Evolutionary conservation across 129 eudicot species (phyloP).

Genomic region (Flaveria linearis): DNA sequence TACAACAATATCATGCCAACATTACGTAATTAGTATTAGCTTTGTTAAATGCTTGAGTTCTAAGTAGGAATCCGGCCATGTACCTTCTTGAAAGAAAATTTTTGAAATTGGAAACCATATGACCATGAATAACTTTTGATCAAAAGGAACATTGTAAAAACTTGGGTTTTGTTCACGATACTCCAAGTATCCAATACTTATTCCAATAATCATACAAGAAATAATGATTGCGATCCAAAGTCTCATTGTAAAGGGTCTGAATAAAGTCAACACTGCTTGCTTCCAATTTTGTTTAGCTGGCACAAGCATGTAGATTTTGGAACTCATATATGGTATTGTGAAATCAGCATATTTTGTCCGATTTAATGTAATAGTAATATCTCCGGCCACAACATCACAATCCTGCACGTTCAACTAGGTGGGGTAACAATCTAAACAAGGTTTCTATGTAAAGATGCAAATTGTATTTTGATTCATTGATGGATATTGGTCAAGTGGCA

Average conservation of each 20-base stretch:
- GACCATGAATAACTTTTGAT: slow-evolving; percentile 17
- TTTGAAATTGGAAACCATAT: slow-evolving; percentile 32
- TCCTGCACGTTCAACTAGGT: background rate
- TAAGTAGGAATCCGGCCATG: background rate
- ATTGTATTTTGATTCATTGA: too few relatives aligned
- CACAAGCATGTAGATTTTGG: slow-evolving; percentile 30
- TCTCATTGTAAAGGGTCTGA: slow-evolving; percentile 22
- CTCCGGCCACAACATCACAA: slow-evolving; percentile 28
- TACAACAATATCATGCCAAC: background rate
- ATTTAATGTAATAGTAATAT: slow-evolving; percentile 20
- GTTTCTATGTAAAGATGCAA: too few relatives aligned
- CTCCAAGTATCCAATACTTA: slow-evolving; percentile 25
- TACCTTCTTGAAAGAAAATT: slow-evolving; percentile 30
- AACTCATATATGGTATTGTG: slow-evolving; percentile 29
- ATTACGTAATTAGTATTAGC: background rate
- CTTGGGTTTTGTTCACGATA: slow-evolving; percentile 25
- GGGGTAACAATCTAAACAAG: too few relatives aligned
- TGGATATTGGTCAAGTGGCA: too few relatives aligned
- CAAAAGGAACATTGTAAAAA: slow-evolving; percentile 5
- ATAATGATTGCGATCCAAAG: slow-evolving; percentile 23
- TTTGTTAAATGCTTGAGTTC: background rate
- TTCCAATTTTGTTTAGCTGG: slow-evolving; percentile 18
- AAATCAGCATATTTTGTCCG: slow-evolving; percentile 19
- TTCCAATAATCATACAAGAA: slow-evolving; percentile 11
- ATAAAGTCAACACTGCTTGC: slow-evolving; percentile 30